Percentiles rank a stretch among this genome's conserved stretches.
phyloP scores from a whole-genome alignment of 2,329 filamentous ascomycete genomes.

The Colletotrichum truncatum region DNA sequence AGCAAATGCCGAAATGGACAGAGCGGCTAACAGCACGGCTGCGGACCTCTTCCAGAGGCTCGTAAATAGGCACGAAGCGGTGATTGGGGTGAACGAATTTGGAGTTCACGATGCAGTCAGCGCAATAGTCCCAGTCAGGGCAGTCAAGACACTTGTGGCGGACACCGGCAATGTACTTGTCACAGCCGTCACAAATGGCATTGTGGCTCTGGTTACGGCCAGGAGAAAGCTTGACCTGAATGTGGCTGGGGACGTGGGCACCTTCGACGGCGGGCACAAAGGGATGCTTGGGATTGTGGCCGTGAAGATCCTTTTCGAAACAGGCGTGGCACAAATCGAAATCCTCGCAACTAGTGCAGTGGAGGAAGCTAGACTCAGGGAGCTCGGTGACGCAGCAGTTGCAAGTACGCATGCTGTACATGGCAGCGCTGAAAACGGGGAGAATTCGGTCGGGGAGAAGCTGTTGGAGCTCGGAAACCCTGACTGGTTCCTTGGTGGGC shows the following conservation, averaged over 20 bases:
- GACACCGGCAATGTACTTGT: conserved; percentile 85
- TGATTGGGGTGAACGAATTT: conserved; percentile 79
- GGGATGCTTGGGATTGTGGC: conserved; percentile 88
- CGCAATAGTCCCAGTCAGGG: conserved; percentile 97
- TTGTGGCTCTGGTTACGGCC: conserved; percentile 86
- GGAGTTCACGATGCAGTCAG: conserved; percentile 75
- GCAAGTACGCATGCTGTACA: conserved; percentile 70
- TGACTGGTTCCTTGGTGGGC: conserved; percentile 28
- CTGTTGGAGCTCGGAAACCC: conserved; percentile 10
- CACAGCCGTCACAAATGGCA: conserved; percentile 94
- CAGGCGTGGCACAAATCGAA: conserved; percentile 91
- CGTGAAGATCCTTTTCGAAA: conserved; percentile 79
- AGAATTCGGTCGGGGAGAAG: neutral
- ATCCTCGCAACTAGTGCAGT: conserved; percentile 86
- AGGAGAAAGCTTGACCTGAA: conserved; percentile 75
- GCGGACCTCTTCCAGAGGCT: conserved; percentile 62
- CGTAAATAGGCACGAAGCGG: conserved; percentile 89
- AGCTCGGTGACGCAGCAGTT: conserved; percentile 73
- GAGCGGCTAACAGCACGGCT: conserved; percentile 51
- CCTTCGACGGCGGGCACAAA: conserved; percentile 77
- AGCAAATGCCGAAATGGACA: conserved; percentile 87
- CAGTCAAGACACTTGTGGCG: conserved; percentile 97
- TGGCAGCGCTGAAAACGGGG: conserved; percentile 18
- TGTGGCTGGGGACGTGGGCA: conserved; percentile 66
- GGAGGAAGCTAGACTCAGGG: conserved; percentile 82